phyloP scores from a whole-genome alignment of 116 monocot genomes.

The Iris pallida region DNA sequence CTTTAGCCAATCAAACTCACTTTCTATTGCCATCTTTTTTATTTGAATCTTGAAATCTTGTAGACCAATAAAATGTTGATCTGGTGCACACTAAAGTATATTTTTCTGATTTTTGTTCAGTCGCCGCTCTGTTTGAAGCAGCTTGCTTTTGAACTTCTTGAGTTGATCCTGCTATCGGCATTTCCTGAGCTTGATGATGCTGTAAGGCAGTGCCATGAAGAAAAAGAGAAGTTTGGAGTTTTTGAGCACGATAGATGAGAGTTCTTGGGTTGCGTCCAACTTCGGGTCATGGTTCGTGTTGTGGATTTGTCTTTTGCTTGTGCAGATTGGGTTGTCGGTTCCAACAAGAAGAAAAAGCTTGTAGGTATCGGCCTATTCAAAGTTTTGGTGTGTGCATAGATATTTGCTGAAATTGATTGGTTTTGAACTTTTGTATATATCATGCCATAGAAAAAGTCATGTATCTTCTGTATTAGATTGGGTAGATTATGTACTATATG shows the following conservation, averaged over 20 bases:
- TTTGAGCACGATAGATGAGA: conserved; percentile 15
- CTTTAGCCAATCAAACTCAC: neutral
- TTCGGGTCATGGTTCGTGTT: too few species aligned
- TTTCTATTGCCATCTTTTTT: neutral
- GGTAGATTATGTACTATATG: too few species aligned
- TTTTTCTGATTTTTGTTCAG: conserved; percentile 28
- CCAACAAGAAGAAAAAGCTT: too few species aligned
- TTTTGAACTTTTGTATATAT: too few species aligned
- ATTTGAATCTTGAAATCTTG: neutral
- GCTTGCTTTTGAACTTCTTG: conserved; percentile 64
- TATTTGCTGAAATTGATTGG: too few species aligned
- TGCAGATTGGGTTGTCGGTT: too few species aligned
- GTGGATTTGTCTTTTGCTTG: too few species aligned
- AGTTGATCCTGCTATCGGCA: conserved; percentile 49
- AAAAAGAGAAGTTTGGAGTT: conserved; percentile 42
- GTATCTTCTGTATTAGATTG: too few species aligned
- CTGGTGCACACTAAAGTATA: neutral
- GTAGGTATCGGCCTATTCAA: too few species aligned
- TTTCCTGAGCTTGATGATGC: conserved; percentile 78
- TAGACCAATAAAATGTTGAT: neutral
- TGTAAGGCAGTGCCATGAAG: conserved; percentile 59
- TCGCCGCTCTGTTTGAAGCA: conserved; percentile 85
- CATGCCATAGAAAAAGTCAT: too few species aligned
- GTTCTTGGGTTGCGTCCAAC: neutral
- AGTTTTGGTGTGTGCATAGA: too few species aligned